Evolutionary conservation across 805 yeast species (phyloP).

Genomic region (Zygoascus flipseniorum): DNA sequence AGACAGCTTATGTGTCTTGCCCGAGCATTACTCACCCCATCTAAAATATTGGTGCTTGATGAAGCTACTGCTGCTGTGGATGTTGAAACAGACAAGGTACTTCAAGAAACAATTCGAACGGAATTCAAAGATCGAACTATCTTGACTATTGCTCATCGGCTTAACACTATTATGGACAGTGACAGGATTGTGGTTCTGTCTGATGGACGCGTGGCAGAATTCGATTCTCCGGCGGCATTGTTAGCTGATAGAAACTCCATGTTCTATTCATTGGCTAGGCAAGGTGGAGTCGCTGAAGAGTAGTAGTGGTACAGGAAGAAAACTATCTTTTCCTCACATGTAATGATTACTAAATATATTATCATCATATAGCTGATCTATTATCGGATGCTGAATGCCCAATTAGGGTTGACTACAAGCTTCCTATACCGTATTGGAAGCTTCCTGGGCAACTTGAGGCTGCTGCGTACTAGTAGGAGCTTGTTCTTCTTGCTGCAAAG

Average conservation of each 20-base stretch:
- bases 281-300: slow-evolving; percentile 53
- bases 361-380: neutral
- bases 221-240: slow-evolving; percentile 61
- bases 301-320: neutral
- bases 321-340: neutral
- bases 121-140: slow-evolving; percentile 72
- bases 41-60: slow-evolving; percentile 71
- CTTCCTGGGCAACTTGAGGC: neutral
- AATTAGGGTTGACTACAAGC: no score
- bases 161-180: slow-evolving; percentile 79
- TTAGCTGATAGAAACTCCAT: slow-evolving; percentile 55
- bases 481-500: slow-evolving; percentile 2
- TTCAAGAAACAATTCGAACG: slow-evolving; percentile 70
- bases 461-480: neutral
- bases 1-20: slow-evolving; percentile 79
- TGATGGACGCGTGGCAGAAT: slow-evolving; percentile 65
- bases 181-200: slow-evolving; percentile 73
- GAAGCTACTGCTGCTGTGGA: slow-evolving; percentile 92
- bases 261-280: slow-evolving; percentile 67
- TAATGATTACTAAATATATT: neutral
- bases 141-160: slow-evolving; percentile 81
- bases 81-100: slow-evolving; percentile 70
- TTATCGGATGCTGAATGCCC: no score
- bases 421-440: neutral
- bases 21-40: slow-evolving; percentile 67